Conservation (phyloP, 768 basidiomycete species). For the Collybia mongolica region DNA sequence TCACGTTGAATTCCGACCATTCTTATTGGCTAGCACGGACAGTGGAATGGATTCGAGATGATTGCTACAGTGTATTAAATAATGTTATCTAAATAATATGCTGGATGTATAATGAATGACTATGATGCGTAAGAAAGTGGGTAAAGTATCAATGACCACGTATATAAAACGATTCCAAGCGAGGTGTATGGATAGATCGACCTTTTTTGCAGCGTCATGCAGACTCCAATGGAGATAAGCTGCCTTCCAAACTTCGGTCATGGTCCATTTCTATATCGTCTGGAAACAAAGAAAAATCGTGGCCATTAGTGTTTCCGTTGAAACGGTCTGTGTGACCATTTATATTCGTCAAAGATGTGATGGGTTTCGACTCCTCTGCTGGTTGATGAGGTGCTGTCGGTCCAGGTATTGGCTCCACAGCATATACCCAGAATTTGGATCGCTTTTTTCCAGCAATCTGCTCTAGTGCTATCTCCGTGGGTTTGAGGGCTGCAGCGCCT, state of each 20-base stretch:
- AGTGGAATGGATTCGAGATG: too few relatives aligned
- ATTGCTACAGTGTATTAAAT: not conserved
- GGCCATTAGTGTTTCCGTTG: conserved; percentile 12
- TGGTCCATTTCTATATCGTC: conserved; percentile 18
- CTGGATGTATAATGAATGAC: conserved; percentile 6
- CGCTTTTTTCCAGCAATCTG: conserved; percentile 78
- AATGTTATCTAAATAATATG: conserved; percentile 2
- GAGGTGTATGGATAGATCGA: not conserved
- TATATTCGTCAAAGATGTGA: conserved; percentile 2
- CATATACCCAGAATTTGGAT: conserved; percentile 89
- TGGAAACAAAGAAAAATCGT: conserved; percentile 1
- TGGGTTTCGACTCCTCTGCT: conserved; percentile 13
- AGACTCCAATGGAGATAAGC: conserved; percentile 39
- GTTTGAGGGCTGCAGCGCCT: conserved; percentile 67
- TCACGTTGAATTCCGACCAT: too few relatives aligned
- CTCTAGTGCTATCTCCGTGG: conserved; percentile 73
- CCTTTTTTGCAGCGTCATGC: conserved; percentile 20
- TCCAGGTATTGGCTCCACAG: conserved; percentile 66
- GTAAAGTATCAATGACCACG: too few relatives aligned
- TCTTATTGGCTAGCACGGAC: too few relatives aligned
- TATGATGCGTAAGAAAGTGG: not conserved
- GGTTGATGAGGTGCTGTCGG: conserved; percentile 14
- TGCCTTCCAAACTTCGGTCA: conserved; percentile 36
- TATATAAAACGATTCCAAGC: not conserved
- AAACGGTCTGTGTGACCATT: conserved; percentile 5